These are phyloP conservation scores for Cantharellus cinnabarinus DNA, from an alignment of 768 basidiomycete genomes.

Conservation along the genomic window DNA sequence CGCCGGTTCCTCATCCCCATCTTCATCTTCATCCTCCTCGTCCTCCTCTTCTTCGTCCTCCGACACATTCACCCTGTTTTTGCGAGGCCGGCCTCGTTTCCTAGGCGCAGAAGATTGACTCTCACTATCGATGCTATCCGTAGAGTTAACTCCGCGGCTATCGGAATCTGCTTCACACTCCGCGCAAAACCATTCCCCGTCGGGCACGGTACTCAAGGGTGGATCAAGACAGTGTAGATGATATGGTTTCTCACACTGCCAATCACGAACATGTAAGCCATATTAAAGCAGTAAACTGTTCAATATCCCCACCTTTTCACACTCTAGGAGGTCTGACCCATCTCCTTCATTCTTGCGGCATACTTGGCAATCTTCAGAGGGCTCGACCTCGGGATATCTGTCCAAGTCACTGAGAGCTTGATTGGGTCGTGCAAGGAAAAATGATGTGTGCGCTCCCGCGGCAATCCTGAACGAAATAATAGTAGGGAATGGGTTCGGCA, in stretches of 20 bases:
- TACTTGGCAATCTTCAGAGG: constrained; percentile 46
- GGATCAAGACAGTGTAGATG: constrained; percentile 68
- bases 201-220: constrained; percentile 54
- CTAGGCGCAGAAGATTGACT: not conserved
- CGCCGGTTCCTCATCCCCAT: constrained; percentile 6
- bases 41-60: not conserved
- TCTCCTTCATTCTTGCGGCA: constrained; percentile 60
- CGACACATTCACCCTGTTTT: not conserved
- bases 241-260: constrained; percentile 74
- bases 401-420: constrained; percentile 58
- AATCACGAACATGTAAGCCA: not conserved
- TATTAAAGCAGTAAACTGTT: not conserved
- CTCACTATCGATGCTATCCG: not conserved
- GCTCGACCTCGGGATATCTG: constrained; percentile 58
- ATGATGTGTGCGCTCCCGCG: constrained; percentile 69
- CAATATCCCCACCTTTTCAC: constrained; percentile 49
- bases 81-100: not conserved
- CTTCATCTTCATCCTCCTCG: constrained; percentile 3
- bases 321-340: constrained; percentile 45
- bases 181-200: constrained; percentile 86
- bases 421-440: constrained; percentile 60
- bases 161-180: constrained; percentile 27
- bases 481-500: not conserved
- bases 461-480: constrained; percentile 23
- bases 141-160: not conserved